Evolutionary conservation across 2,329 filamentous ascomycete species (phyloP), one percentile per base, ranked within the genome.

Genomic region (Exophiala viscosa): DNA sequence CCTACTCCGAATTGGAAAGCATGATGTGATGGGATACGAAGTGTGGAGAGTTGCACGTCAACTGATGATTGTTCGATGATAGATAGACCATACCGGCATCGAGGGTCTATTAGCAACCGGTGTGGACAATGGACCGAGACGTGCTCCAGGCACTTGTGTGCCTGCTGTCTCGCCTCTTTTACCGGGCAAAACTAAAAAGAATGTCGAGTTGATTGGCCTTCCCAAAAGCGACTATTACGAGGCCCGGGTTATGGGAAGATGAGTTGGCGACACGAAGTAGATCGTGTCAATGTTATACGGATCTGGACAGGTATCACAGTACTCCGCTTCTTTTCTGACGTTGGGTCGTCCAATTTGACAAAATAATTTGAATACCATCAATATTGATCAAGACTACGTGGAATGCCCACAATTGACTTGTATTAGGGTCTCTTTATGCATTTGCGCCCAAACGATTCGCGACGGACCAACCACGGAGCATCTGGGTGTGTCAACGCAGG

Each of bases 1-100:
- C 56, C 56, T 59, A 59, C 52, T 53, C 43, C 41, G 35, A 45
- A 70, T 64, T 35, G 28, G 15, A 32, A 32, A 44, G n/a, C 45
- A 43, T n/a, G 45, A 41, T 23, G 13, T 15, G 10, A 38, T 41
- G 23, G 23, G 5, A 5, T 28, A 5, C 23, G 23, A 5, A 5
- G 23, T 36, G 5, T 36, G 5, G 34, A 36, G 11, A 36, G 10
- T 15, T 10, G 34, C 34, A 36, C 10, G 34, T 28, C 34, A 8
- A 13, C 5, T 36, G 11, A 9, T 15, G 34, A 36, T 5, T 36
- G 34, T 5, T 36, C 11, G 34, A 36, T 36, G 23, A 28, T 5
- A 2, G 23, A 28, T 28, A n/a, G n/a, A n/a, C n/a, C n/a, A n/a
- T n/a, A n/a, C n/a, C n/a, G n/a, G n/a, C n/a, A n/a, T n/a, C n/a